These are phyloP conservation scores for Colletotrichum tropicale DNA, from an alignment of 2,329 filamentous ascomycete genomes.

Conservation along the genomic window DNA sequence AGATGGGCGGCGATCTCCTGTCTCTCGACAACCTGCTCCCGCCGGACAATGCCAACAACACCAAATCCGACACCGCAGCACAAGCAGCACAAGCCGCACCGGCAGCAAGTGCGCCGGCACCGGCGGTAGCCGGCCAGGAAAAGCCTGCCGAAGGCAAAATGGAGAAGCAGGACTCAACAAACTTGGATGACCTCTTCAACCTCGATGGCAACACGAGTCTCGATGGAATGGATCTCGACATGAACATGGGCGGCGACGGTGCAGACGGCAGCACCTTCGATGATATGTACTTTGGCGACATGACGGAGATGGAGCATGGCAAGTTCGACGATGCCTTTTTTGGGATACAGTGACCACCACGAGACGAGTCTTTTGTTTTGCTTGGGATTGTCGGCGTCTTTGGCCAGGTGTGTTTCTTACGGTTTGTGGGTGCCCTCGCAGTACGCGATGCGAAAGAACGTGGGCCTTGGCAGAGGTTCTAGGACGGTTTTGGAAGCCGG, in stretches of 20 bases:
- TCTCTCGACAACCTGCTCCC: slow-evolving; percentile 34
- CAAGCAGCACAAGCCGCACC: slow-evolving; percentile 19
- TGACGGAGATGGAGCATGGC: slow-evolving; percentile 47
- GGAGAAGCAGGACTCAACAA: slow-evolving; percentile 30
- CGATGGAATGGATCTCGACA: slow-evolving; percentile 45
- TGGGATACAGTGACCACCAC: slow-evolving; percentile 28
- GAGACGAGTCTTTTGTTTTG: not conserved
- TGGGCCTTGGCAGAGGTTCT: not conserved
- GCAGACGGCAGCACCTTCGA: slow-evolving; percentile 52
- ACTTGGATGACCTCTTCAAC: slow-evolving; percentile 53
- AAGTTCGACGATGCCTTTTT: slow-evolving; percentile 55
- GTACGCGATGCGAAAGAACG: not conserved
- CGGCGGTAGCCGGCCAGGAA: slow-evolving; percentile 16
- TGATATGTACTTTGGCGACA: slow-evolving; percentile 51
- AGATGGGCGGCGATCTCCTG: slow-evolving; percentile 32
- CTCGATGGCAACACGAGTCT: slow-evolving; percentile 39
- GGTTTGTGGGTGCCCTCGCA: not conserved
- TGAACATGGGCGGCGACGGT: slow-evolving; percentile 35
- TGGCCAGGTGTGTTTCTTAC: not conserved
- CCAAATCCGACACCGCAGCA: not conserved
- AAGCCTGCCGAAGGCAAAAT: slow-evolving; percentile 21
- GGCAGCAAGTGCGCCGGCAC: not conserved
- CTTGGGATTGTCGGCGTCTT: not conserved
- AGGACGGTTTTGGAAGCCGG: not conserved
- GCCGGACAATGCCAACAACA: slow-evolving; percentile 13